Evolutionary conservation across 345 rosid genomes (phyloP).

Genomic region (Camelina hispida): DNA sequence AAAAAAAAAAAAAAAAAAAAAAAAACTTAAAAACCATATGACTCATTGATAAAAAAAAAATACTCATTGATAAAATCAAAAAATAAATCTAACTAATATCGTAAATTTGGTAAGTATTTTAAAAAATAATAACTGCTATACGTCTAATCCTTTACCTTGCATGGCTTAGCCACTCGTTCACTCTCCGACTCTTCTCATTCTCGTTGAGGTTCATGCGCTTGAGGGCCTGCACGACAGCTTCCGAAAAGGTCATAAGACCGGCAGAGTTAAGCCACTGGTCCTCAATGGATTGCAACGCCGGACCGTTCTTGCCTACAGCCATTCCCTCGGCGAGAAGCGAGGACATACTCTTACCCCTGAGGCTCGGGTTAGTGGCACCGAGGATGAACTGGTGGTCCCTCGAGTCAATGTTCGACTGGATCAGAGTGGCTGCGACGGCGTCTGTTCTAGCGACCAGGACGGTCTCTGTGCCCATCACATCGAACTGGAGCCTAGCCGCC

Average conservation of each 20-base stretch:
- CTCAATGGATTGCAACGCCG: conserved; percentile 78
- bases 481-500: conserved; percentile 94
- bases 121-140: too few species aligned
- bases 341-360: conserved; percentile 70
- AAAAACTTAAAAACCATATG: too few species aligned
- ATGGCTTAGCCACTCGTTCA: conserved; percentile 73
- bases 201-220: conserved; percentile 62
- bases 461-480: conserved; percentile 93
- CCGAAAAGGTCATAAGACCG: conserved; percentile 78
- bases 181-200: conserved; percentile 61
- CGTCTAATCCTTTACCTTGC: conserved; percentile 46
- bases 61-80: too few species aligned
- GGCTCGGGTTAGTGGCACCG: conserved; percentile 83
- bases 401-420: conserved; percentile 80
- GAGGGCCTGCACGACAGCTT: conserved; percentile 65
- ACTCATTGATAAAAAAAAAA: background rate
- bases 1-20: too few species aligned
- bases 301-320: conserved; percentile 77
- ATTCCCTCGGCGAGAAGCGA: conserved; percentile 70
- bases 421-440: conserved; percentile 82
- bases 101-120: background rate
- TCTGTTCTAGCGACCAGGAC: conserved; percentile 93
- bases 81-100: background rate
- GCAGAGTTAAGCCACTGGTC: conserved; percentile 84
- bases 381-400: conserved; percentile 94